Conservation (phyloP, 2,329 filamentous ascomycete genomes). For the Nothophaeocryptopus gaeumannii region DNA sequence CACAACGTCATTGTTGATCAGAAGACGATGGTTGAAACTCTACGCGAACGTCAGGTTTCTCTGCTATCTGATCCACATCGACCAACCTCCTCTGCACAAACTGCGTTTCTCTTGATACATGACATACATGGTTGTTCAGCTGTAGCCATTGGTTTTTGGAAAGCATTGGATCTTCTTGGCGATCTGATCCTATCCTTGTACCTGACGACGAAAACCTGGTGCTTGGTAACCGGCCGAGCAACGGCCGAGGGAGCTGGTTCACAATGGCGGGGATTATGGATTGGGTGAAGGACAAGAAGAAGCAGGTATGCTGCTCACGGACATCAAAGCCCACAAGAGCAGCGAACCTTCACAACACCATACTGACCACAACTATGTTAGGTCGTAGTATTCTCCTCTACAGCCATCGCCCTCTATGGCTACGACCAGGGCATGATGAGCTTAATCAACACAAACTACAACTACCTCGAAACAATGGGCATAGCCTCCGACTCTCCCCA, state of each 20-base stretch:
- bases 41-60: too few species aligned
- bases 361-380: constrained; percentile 38
- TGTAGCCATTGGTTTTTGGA: too few species aligned
- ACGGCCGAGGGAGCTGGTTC: neutral
- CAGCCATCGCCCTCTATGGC: constrained; percentile 55
- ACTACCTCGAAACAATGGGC: constrained; percentile 58
- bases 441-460: constrained; percentile 54
- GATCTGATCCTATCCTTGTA: too few species aligned
- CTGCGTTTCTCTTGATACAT: too few species aligned
- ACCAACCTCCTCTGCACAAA: too few species aligned
- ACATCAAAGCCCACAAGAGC: neutral
- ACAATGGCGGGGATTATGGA: constrained; percentile 7
- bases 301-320: constrained; percentile 18
- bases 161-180: too few species aligned
- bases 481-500: constrained; percentile 43
- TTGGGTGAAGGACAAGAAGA: constrained; percentile 22
- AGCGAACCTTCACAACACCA: constrained; percentile 44
- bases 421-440: constrained; percentile 48
- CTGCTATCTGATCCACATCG: too few species aligned
- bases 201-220: too few species aligned
- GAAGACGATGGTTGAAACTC: too few species aligned
- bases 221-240: too few species aligned
- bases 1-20: too few species aligned
- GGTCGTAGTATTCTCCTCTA: constrained; percentile 54
- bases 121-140: too few species aligned